Evolutionary conservation across 352 stramenopile genomes (phyloP).

Genomic region (Globisporangium heterothallicum): DNA sequence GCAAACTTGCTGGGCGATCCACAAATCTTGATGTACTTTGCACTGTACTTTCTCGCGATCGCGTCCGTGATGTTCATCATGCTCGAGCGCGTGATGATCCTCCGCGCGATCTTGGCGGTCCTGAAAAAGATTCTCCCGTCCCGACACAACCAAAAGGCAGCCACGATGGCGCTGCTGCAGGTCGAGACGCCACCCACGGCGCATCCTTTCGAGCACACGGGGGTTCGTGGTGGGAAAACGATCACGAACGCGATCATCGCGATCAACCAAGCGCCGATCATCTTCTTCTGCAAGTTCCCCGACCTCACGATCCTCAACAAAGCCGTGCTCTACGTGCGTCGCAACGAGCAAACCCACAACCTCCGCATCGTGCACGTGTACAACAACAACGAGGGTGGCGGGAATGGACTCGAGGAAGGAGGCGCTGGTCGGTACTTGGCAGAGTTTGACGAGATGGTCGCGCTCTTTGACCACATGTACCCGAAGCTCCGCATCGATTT

Average conservation of each 20-base stretch:
- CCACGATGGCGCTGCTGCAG: background rate
- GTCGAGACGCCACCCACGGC: background rate
- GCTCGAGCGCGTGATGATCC: constrained; percentile 42
- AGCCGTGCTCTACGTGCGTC: constrained; percentile 83
- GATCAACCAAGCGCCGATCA: constrained; percentile 53
- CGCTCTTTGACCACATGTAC: constrained; percentile 82
- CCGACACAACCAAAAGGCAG: constrained; percentile 9
- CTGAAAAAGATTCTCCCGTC: constrained; percentile 32
- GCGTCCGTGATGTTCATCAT: constrained; percentile 38
- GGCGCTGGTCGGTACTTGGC: background rate
- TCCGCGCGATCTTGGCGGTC: constrained; percentile 25
- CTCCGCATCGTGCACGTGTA: constrained; percentile 84
- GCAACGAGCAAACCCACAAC: constrained; percentile 82
- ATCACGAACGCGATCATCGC: constrained; percentile 43
- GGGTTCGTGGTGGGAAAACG: constrained; percentile 33
- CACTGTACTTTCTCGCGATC: constrained; percentile 45
- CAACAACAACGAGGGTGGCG: constrained; percentile 10
- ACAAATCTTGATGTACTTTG: constrained; percentile 42
- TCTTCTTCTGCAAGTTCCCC: constrained; percentile 86
- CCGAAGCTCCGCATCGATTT: constrained; percentile 81
- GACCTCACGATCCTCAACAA: constrained; percentile 89
- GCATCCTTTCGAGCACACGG: constrained; percentile 22
- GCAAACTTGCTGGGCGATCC: constrained; percentile 44
- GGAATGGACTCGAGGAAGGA: background rate
- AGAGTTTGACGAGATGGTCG: constrained; percentile 33